Base-by-base conservation (phyloP, 2,329 filamentous ascomycete species). In the Chaetothyriales sp. region DNA sequence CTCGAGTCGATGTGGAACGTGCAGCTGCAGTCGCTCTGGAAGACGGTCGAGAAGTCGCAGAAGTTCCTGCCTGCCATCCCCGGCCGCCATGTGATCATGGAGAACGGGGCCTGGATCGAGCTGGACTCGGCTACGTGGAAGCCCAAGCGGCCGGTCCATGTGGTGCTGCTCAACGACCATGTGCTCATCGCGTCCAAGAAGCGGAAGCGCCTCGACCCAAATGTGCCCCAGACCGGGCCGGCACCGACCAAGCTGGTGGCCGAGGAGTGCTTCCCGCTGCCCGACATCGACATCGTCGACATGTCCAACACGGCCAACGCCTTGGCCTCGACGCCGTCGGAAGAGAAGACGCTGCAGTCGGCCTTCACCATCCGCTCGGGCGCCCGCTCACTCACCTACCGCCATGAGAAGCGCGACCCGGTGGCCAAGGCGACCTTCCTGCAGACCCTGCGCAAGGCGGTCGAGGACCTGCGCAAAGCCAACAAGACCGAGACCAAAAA, bases 121-220 rank as follows among this genome's bases (percentile, higher is more conserved):
- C 75, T 98, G 55, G 94, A 98, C 69, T 94, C 92, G 57, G 92
- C 92, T 9, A 98, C 92, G 0, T 97, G 94, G 82, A 95, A 95
- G 68, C 87, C 90, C 3, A 77, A 86, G 57, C 77, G 92, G 44
- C 83, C 89, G 25, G 89, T 97, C 67, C 87, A 94, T 64, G 81
- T 98, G 54, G 89, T 97, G 54, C 69, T 98, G 53, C 75, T 98
- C 2, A 98, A 97, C 65, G 92, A 98, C 64, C 89, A 98, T 67
- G 73, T 98, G 1, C 77, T 98, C 19, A 78, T 98, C 48, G 92
- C 92, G 3, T 88, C 86, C 20, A 82, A 86, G 59, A 95, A 95
- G 72, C 95, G 95, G 73, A 88, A 90, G 62, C 87, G 89, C 61
- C 74, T 82, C 2, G 89, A 95, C 56, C 81, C 78, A 18, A 70